Evolutionary conservation across 495 filamentous ascomycete species (phyloP), one percentile per base, ranked within the genome.

Genomic region (Achaetomiella virescens): DNA sequence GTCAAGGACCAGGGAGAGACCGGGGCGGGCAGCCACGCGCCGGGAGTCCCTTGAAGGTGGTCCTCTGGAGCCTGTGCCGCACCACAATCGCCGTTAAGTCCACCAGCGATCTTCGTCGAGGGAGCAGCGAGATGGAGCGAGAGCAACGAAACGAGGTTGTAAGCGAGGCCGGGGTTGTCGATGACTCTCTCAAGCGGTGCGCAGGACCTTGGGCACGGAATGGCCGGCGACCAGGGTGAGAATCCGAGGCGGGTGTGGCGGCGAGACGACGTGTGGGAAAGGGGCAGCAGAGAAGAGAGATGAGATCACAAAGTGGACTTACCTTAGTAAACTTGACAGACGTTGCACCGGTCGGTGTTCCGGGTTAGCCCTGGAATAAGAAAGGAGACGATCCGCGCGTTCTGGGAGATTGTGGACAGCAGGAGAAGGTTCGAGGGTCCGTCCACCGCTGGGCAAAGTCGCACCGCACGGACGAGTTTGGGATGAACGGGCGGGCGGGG

Each of bases 11-110:
- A n/a, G n/a, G n/a, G n/a, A n/a, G 54, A 33, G 11, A 35, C 52
- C 57, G 46, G 66, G 54, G 60, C 47, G 27, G 27, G 4, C 51
- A 54, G 45, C 45, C 42, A 24, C 20, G 52, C 29, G 52, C 43
- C 59, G 31, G 59, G 52, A 27, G 44, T 42, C 18, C 35, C 58
- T 52, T 35, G 47, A 24, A 31, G 37, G 40, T 47, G 33, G 42
- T 41, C 25, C 27, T 11, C 52, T 29, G 20, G 42, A 1, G 40
- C 27, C 40, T 43, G 8, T 27, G 40, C 18, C 51, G 24, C 38
- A 24, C 25, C 50, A 25, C 15, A 54, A 21, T 24, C 31, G 41
- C 14, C 29, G 20, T 15, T n/a, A 47, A 54, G 6, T 29, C 43
- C 14, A n/a, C 29, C 42, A 54, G 52, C 52, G 33, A 40, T 48